phyloP scores from a whole-genome alignment of 148 eudicot genomes.

The Vaccinium vitisidaea region DNA sequence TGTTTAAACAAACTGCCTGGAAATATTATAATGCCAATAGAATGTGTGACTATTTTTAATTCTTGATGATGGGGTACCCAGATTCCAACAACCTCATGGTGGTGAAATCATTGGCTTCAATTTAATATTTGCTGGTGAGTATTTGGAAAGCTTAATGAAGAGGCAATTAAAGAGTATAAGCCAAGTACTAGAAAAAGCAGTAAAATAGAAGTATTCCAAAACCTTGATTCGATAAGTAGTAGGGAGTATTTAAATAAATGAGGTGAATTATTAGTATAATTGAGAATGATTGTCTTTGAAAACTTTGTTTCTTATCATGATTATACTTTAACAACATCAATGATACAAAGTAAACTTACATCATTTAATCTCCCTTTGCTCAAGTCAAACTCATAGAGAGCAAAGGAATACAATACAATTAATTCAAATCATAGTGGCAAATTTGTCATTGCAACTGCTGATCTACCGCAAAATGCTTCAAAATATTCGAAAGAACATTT shows the following conservation, averaged over 20 bases:
- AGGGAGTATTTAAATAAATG: background rate
- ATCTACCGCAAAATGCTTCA: background rate
- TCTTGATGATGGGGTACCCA: background rate
- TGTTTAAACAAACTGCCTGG: background rate
- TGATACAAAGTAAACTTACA: conserved; percentile 18
- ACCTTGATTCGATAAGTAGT: background rate
- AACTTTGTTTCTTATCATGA: background rate
- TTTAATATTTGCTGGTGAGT: background rate
- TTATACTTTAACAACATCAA: conserved; percentile 15
- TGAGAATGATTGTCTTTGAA: conserved; percentile 11
- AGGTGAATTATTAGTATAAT: background rate
- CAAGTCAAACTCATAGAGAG: conserved; percentile 16
- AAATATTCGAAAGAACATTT: background rate
- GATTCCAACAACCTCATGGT: background rate
- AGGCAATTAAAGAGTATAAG: background rate
- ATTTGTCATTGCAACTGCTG: background rate
- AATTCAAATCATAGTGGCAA: background rate
- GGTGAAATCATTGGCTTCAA: background rate
- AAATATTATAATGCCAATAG: background rate
- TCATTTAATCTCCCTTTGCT: conserved; percentile 12
- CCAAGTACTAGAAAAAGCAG: background rate
- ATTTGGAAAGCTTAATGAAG: background rate
- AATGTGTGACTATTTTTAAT: background rate
- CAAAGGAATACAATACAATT: background rate
- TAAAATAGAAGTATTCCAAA: background rate